These are phyloP conservation scores for Alternaria rosae DNA, from an alignment of 2,329 filamentous ascomycete genomes.

Conservation along the genomic window DNA sequence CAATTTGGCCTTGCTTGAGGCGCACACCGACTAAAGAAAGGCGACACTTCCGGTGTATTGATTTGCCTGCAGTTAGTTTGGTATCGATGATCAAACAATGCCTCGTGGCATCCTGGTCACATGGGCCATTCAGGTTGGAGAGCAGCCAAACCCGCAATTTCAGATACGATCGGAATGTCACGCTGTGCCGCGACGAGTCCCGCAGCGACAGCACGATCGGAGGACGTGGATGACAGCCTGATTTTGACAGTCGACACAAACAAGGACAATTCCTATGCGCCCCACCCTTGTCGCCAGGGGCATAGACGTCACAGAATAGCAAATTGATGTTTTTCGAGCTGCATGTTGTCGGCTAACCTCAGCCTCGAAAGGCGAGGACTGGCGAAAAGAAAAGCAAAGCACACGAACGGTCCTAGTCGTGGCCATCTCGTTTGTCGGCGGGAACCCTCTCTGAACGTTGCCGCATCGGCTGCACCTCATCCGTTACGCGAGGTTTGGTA, in stretches of 20 bases:
- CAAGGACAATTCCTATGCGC: slow-evolving; percentile 8
- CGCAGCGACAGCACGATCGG: slow-evolving; percentile 16
- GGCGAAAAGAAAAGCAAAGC: slow-evolving; percentile 11
- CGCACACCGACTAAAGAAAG: slow-evolving; percentile 17
- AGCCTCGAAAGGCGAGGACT: slow-evolving; percentile 7
- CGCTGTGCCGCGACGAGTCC: slow-evolving; percentile 18
- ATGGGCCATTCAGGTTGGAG: slow-evolving; percentile 18
- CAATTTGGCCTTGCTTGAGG: slow-evolving; percentile 17
- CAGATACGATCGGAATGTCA: slow-evolving; percentile 13
- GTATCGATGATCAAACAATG: slow-evolving; percentile 19
- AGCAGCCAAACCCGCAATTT: slow-evolving; percentile 17
- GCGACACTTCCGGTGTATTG: slow-evolving; percentile 3
- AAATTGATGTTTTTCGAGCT: slow-evolving; percentile 15
- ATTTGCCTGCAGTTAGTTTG: slow-evolving; percentile 14
- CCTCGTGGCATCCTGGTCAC: slow-evolving; percentile 20
- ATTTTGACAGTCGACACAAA: slow-evolving; percentile 16
- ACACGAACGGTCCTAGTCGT: not conserved
- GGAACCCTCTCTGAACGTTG: slow-evolving; percentile 30
- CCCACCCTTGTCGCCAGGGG: slow-evolving; percentile 16
- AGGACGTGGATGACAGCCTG: slow-evolving; percentile 15
- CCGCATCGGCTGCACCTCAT: slow-evolving; percentile 28
- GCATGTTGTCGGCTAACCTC: slow-evolving; percentile 18
- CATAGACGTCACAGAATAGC: slow-evolving; percentile 18
- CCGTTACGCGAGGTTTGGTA: slow-evolving; percentile 29
- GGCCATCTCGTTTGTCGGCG: slow-evolving; percentile 16